Percentiles rank a stretch among this genome's conserved stretches.
phyloP scores from a whole-genome alignment of 371 early-diverging fungal genomes.

The Chytridiales sp. region DNA sequence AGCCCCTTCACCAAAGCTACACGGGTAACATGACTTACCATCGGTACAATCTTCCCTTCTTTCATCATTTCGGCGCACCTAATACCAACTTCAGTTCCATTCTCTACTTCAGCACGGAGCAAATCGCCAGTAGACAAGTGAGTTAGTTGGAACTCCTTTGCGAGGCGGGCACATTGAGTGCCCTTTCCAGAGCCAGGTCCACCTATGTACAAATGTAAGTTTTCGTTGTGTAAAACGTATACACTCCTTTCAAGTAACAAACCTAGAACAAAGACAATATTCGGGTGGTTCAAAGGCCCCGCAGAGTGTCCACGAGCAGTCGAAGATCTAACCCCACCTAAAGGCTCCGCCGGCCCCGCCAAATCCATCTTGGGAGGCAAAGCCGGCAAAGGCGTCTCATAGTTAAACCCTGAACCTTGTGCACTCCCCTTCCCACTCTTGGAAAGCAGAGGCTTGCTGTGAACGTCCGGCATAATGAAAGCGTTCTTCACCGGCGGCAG shows the following conservation, averaged over 20 bases:
- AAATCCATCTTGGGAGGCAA: background rate
- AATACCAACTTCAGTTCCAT: conserved; percentile 47
- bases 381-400: conserved; percentile 6
- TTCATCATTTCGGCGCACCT: conserved; percentile 53
- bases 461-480: conserved; percentile 21
- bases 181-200: conserved; percentile 48
- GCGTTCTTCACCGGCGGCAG: conserved; percentile 16
- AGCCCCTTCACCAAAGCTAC: background rate
- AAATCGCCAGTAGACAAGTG: conserved; percentile 73
- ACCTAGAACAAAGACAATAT: conserved; percentile 48
- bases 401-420: background rate
- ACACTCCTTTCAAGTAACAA: background rate
- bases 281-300: conserved; percentile 20
- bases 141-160: conserved; percentile 37
- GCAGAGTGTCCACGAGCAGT: background rate
- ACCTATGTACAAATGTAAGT: conserved; percentile 15
- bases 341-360: background rate
- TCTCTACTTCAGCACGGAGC: conserved; percentile 60
- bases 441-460: conserved; percentile 15
- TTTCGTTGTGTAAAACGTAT: background rate
- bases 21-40: conserved; percentile 29
- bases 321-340: background rate
- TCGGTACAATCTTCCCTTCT: conserved; percentile 65
- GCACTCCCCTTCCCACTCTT: background rate
- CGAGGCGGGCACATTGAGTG: conserved; percentile 40